phyloP scores from a whole-genome alignment of 495 filamentous ascomycete species.

The Aspergillus asperescens region DNA sequence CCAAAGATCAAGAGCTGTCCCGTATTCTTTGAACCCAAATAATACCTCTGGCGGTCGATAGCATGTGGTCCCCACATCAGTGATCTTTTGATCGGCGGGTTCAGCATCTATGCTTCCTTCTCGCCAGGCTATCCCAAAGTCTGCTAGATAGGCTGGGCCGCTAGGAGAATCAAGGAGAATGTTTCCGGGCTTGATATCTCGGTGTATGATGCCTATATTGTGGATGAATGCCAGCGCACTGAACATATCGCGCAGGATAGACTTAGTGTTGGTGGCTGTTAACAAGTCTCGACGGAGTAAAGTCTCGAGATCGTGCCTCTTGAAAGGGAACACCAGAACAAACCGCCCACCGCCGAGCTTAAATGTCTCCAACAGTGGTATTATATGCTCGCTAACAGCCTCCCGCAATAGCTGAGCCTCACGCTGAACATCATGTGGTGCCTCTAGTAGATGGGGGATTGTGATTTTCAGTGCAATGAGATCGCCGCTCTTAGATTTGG shows the following conservation, averaged over 20 bases:
- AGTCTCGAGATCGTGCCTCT: constrained; percentile 62
- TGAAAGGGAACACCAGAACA: constrained; percentile 78
- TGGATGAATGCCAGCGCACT: constrained; percentile 69
- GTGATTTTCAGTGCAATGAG: constrained; percentile 84
- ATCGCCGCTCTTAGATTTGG: constrained; percentile 31
- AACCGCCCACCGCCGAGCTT: constrained; percentile 63
- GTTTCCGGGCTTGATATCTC: constrained; percentile 91
- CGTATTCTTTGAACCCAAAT: constrained; percentile 76
- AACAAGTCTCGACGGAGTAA: constrained; percentile 51
- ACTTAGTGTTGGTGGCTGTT: constrained; percentile 38
- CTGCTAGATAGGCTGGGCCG: constrained; percentile 73
- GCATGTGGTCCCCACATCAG: constrained; percentile 86
- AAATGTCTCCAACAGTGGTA: constrained; percentile 68
- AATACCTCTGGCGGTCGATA: constrained; percentile 89
- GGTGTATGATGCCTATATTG: constrained; percentile 70
- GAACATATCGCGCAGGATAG: constrained; percentile 62
- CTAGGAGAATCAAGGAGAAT: constrained; percentile 63
- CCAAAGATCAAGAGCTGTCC: constrained; percentile 76
- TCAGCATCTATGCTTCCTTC: constrained; percentile 57
- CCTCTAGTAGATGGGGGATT: constrained; percentile 59
- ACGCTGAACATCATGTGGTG: constrained; percentile 73
- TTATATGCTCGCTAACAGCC: constrained; percentile 47
- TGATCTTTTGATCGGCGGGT: constrained; percentile 63
- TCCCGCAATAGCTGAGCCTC: constrained; percentile 68
- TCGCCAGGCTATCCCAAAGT: constrained; percentile 91